phyloP scores from a whole-genome alignment of 345 rosid species.

The Gossypium arboreum region DNA sequence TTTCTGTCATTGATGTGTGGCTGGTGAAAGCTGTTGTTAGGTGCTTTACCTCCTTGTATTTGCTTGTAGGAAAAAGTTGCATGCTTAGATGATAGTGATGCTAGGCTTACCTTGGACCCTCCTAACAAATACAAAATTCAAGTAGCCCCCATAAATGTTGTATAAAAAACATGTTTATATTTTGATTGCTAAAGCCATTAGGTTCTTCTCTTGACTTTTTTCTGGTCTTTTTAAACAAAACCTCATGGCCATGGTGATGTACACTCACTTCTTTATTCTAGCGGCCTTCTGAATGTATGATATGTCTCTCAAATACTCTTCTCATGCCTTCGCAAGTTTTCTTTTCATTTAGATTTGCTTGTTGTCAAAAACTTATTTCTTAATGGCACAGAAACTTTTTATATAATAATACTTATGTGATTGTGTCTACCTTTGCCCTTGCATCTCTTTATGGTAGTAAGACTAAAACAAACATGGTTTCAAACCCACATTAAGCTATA shows the following conservation, averaged over 20 bases:
- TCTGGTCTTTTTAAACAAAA: conserved; percentile 57
- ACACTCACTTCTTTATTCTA: conserved; percentile 82
- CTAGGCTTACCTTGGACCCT: conserved; percentile 81
- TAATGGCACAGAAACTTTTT: neutral
- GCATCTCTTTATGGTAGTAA: neutral
- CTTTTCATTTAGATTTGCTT: neutral
- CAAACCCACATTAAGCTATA: neutral
- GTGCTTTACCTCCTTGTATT: neutral
- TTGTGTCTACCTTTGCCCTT: neutral
- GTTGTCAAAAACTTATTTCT: neutral
- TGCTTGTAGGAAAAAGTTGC: conserved; percentile 88
- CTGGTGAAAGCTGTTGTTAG: neutral
- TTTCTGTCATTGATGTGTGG: conserved; percentile 2
- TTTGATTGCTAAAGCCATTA: neutral
- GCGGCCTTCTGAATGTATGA: conserved; percentile 79
- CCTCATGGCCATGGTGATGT: conserved; percentile 99
- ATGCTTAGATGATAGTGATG: conserved; percentile 90
- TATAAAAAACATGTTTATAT: neutral
- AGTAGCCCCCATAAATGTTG: conserved; percentile 37
- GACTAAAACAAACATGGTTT: neutral
- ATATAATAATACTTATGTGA: neutral
- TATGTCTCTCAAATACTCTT: conserved; percentile 23
- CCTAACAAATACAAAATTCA: conserved; percentile 76
- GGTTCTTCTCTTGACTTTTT: conserved; percentile 14
- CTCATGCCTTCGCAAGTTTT: neutral